Conservation (phyloP, 768 basidiomycete genomes). For the Dentipellis fragilis region DNA sequence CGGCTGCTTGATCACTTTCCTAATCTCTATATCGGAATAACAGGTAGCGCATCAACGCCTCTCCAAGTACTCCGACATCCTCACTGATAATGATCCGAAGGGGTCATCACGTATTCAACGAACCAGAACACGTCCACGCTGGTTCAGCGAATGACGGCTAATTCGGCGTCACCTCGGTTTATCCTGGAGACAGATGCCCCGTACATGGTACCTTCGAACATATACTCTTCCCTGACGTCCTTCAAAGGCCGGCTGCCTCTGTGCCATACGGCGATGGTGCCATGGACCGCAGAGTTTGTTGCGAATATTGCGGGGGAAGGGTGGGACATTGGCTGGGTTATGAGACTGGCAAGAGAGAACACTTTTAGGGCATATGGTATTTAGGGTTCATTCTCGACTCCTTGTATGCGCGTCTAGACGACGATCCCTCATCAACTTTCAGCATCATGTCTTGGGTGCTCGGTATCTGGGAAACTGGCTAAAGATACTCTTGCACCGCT, state of each 20-base stretch:
- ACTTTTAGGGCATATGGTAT: constrained; percentile 51
- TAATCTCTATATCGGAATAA: constrained; percentile 77
- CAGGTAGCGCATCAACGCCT: constrained; percentile 31
- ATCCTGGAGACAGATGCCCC: constrained; percentile 83
- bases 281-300: constrained; percentile 76
- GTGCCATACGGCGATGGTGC: constrained; percentile 74
- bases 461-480: no score
- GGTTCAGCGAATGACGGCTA: constrained; percentile 33
- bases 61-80: neutral
- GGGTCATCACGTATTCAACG: constrained; percentile 72
- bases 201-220: constrained; percentile 73
- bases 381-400: constrained; percentile 7
- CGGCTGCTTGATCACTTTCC: constrained; percentile 69
- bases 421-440: no score
- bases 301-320: constrained; percentile 32
- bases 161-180: constrained; percentile 21
- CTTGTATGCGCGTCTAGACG: no score
- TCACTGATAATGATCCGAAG: constrained; percentile 22
- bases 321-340: constrained; percentile 48
- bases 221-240: constrained; percentile 46
- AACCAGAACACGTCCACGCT: constrained; percentile 64
- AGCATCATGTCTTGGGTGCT: no score
- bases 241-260: constrained; percentile 56
- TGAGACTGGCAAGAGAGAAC: constrained; percentile 55
- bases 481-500: no score